Evolutionary conservation across 1,284 basidiomycete species (phyloP).

Genomic region (Calocybe gambosa): DNA sequence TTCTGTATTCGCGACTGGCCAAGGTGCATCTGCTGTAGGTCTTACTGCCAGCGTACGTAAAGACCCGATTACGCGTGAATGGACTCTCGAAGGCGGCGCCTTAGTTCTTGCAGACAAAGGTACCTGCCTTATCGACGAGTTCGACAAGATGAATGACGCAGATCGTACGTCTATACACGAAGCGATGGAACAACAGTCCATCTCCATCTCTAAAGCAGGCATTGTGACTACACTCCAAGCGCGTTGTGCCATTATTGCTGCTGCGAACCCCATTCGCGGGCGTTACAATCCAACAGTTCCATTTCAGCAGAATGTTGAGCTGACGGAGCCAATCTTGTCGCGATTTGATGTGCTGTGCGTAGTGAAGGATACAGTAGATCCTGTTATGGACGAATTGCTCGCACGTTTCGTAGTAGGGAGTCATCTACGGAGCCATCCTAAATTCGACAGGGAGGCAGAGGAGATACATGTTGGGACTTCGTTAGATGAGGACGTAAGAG

Average conservation of each 20-base stretch:
- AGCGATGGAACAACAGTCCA: conserved; percentile 99
- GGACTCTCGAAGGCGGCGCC: conserved; percentile 98
- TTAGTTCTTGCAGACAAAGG: conserved; percentile 98
- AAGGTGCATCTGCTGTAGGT: conserved; percentile 97
- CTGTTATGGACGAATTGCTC: conserved; percentile 93
- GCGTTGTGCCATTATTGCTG: conserved; percentile 94
- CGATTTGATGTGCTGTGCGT: conserved; percentile 98
- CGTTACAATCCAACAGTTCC: conserved; percentile 97
- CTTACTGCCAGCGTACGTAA: conserved; percentile 97
- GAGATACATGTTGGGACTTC: conserved; percentile 88
- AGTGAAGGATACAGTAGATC: conserved; percentile 96
- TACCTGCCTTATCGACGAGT: conserved; percentile 98
- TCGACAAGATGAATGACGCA: conserved; percentile 99
- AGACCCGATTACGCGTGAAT: conserved; percentile 95
- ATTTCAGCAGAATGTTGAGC: conserved; percentile 97
- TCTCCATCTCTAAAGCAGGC: conserved; percentile 98
- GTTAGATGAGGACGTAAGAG: conserved; percentile 85
- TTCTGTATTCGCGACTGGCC: conserved; percentile 97
- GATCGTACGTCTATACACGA: conserved; percentile 98
- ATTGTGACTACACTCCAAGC: conserved; percentile 97
- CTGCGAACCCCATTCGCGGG: conserved; percentile 95
- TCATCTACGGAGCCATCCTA: conserved; percentile 91
- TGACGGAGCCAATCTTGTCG: conserved; percentile 98
- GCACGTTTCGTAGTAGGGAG: conserved; percentile 97
- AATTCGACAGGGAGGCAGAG: conserved; percentile 77